These are phyloP conservation scores for Sclerotinia sclerotiorum DNA, from an alignment of 2,329 filamentous ascomycete genomes.

Conservation along the genomic window DNA sequence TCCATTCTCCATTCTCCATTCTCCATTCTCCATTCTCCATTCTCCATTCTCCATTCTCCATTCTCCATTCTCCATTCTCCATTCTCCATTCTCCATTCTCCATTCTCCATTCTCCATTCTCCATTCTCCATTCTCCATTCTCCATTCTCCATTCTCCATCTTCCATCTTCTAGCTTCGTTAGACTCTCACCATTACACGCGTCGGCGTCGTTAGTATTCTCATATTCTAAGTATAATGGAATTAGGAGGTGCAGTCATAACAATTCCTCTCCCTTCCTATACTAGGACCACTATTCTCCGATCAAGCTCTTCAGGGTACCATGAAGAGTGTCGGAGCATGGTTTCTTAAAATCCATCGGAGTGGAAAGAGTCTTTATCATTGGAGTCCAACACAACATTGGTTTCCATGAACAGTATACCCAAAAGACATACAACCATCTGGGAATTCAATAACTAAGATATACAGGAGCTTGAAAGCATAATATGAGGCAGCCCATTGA, in stretches of 20 bases:
- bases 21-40: no score
- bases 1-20: no score
- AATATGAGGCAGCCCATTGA: neutral
- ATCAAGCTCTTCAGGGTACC: neutral
- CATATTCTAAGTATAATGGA: neutral
- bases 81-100: no score
- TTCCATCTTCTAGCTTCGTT: neutral
- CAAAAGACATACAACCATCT: neutral
- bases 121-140: no score
- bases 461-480: neutral
- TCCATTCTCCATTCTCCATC: no score
- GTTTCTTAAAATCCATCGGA: neutral
- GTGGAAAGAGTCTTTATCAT: neutral
- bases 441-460: neutral
- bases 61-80: no score
- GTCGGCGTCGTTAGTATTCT: neutral
- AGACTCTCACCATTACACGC: no score
- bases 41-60: no score
- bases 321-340: neutral
- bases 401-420: no score
- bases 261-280: neutral
- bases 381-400: neutral
- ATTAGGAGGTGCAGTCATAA: neutral
- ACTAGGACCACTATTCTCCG: neutral
- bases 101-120: no score